Evolutionary conservation across 2,329 filamentous ascomycete genomes (phyloP).

Genomic region (Nannizzia gypsea): DNA sequence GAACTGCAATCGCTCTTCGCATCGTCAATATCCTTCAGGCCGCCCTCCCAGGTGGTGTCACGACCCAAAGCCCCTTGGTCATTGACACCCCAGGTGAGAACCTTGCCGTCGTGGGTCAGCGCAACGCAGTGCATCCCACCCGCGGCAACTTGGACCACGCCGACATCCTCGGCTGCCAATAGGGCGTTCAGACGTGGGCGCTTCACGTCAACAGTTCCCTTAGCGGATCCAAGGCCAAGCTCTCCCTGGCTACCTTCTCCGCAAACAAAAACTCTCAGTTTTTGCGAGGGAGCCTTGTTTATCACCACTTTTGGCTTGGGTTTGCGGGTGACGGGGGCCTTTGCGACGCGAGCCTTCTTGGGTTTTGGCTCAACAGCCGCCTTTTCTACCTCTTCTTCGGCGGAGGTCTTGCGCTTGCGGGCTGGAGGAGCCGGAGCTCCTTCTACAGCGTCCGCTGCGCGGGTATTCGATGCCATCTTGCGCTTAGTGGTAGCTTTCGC

Average conservation of each 20-base stretch:
- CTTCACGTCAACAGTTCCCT: conserved; percentile 58
- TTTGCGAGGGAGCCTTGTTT: conserved; percentile 47
- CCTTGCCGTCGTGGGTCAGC: conserved; percentile 66
- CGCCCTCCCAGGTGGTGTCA: conserved; percentile 57
- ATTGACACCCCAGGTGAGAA: conserved; percentile 79
- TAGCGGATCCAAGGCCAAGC: conserved; percentile 60
- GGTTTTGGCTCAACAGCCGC: conserved; percentile 9
- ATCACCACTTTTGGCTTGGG: conserved; percentile 33
- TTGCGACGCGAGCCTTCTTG: conserved; percentile 17
- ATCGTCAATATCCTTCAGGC: conserved; percentile 41
- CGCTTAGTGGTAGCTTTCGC: conserved; percentile 4
- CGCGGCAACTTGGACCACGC: conserved; percentile 62
- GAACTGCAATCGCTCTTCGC: conserved; percentile 44
- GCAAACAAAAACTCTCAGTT: conserved; percentile 65
- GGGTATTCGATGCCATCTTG: background rate
- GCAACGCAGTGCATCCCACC: conserved; percentile 75
- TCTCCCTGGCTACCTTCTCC: conserved; percentile 72
- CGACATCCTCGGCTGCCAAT: conserved; percentile 45
- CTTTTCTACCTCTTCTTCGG: conserved; percentile 14
- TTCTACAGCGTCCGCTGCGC: background rate
- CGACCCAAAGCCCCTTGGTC: conserved; percentile 71
- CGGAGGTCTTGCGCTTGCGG: conserved; percentile 6
- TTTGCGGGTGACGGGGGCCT: conserved; percentile 7
- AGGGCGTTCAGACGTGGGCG: conserved; percentile 58
- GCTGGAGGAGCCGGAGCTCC: conserved; percentile 18